phyloP scores from a whole-genome alignment of 805 yeast species.

The Starmera dryadoides region DNA sequence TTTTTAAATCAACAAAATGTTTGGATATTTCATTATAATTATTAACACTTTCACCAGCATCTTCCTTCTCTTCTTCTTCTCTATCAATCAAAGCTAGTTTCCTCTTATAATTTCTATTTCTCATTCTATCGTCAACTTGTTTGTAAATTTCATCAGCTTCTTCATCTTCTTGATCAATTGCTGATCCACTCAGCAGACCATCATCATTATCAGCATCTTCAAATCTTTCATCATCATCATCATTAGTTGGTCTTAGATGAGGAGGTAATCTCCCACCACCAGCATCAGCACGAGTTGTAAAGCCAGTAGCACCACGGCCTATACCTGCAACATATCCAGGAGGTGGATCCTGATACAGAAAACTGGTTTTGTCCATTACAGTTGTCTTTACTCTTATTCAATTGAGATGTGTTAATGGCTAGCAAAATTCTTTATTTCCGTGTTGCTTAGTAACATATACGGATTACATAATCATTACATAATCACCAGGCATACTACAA shows the following conservation, averaged over 20 bases:
- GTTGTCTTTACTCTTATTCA: too few relatives aligned
- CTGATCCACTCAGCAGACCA: constrained; percentile 21
- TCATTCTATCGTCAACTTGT: constrained; percentile 53
- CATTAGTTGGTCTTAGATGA: constrained; percentile 17
- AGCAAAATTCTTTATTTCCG: too few relatives aligned
- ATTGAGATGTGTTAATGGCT: too few relatives aligned
- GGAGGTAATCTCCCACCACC: constrained; percentile 38
- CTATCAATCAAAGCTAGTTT: constrained; percentile 19
- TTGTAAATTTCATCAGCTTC: constrained; percentile 74
- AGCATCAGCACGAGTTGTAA: constrained; percentile 76
- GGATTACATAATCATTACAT: too few relatives aligned
- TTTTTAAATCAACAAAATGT: constrained; percentile 67
- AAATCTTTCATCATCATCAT: constrained; percentile 15
- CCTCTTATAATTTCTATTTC: constrained; percentile 19
- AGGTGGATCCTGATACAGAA: constrained; percentile 82
- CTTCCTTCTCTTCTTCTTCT: not conserved
- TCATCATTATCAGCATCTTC: constrained; percentile 21
- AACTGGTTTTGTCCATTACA: constrained; percentile 46
- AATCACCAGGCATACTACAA: too few relatives aligned
- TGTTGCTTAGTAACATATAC: too few relatives aligned
- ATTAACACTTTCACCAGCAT: constrained; percentile 17
- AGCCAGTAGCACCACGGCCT: constrained; percentile 94
- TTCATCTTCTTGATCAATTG: constrained; percentile 47
- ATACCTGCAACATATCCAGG: constrained; percentile 86
- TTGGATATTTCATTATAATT: constrained; percentile 27